These are phyloP conservation scores for Neurospora sp. DNA, from an alignment of 495 filamentous ascomycete genomes.

Conservation along the genomic window DNA sequence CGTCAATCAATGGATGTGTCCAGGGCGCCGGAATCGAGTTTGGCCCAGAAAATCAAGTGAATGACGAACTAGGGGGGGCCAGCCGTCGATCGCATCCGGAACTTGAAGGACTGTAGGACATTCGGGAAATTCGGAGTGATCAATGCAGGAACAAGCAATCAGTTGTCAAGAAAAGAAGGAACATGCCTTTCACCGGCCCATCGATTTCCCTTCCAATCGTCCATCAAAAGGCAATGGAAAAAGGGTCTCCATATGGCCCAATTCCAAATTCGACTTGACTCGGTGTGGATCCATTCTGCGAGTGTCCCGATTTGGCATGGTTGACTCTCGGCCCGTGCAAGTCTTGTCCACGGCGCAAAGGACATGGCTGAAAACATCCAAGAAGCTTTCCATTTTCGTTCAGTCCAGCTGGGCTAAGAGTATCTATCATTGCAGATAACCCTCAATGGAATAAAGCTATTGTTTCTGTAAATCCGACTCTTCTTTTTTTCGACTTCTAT, in stretches of 20 bases:
- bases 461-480: neutral
- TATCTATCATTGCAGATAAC: neutral
- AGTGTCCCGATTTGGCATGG: neutral
- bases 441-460: neutral
- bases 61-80: neutral
- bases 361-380: neutral
- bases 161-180: neutral
- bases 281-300: neutral
- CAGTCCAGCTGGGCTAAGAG: neutral
- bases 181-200: neutral
- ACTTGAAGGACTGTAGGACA: too few relatives aligned
- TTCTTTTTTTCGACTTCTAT: neutral
- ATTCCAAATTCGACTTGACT: neutral
- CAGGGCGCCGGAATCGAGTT: too few relatives aligned
- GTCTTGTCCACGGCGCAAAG: neutral
- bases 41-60: neutral
- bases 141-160: too few relatives aligned
- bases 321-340: neutral
- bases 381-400: neutral
- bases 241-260: neutral
- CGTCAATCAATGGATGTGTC: too few relatives aligned
- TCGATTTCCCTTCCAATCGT: neutral
- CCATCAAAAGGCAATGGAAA: neutral
- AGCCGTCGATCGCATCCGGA: neutral
- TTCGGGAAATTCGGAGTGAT: too few relatives aligned